Evolutionary conservation across 2,329 filamentous ascomycete species (phyloP), one percentile per base, ranked within the genome.

Genomic region (Claviceps sp.): DNA sequence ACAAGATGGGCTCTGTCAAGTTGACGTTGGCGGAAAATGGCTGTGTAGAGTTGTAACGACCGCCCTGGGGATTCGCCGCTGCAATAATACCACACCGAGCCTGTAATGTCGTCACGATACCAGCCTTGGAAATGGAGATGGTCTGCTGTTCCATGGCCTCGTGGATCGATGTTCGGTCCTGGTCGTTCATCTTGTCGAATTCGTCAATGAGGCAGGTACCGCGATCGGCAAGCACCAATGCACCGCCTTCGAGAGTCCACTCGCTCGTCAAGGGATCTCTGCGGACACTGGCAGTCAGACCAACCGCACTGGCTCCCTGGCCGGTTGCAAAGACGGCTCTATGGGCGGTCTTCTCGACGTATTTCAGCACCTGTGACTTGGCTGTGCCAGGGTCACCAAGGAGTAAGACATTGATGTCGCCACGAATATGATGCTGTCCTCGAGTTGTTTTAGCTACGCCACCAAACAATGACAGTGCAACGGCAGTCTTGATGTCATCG

Each of bases 131-230:
- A 63, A 98, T 98, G 55, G 91, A 97, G 59, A 98, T 98, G 1
- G 93, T 98, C 71, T 98, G 93, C 69, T 98, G 93, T 69, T 98
- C 93, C 93, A 98, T 98, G 54, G 93, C 93, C 75, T 98, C 93
- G 77, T 98, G 93, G 60, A 98, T 98, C 7, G 89, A 95, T 1
- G 93, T 97, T 57, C 93, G 82, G 67, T 98, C 93, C 65, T 97
- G 89, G 66, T 98, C 93, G 66, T 97, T 97, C 93, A 98, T 98
- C 77, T 98, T 98, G 78, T 98, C 93, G 61, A 98, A 98, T 69
- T 98, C 93, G 62, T 98, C 93, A 56, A 98, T 98, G 34, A 98
- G 76, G 63, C 93, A 97, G 16, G 88, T 95, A 42, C 93, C 93
- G 58, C 88, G 85, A 66, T 98, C 93, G 16, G 93, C 93, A 52